These are phyloP conservation scores for Geranium incanum DNA, from an alignment of 441 rosid genomes.

Conservation along the genomic window DNA sequence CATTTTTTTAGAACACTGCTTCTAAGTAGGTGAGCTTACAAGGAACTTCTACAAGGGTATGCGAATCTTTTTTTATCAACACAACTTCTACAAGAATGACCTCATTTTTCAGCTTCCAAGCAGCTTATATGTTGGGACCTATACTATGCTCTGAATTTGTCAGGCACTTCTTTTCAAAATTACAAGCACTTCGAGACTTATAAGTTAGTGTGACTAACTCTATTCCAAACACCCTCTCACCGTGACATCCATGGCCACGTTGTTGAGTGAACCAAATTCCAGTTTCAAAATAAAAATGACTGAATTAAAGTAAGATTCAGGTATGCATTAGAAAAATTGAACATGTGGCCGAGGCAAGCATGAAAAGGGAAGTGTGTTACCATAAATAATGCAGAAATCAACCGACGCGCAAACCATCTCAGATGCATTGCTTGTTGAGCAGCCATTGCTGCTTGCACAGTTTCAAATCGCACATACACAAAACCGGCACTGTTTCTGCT, in stretches of 20 bases:
- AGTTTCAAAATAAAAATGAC: no score
- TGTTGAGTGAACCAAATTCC: neutral
- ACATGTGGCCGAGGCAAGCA: neutral
- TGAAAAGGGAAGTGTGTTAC: constrained; percentile 17
- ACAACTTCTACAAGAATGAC: neutral
- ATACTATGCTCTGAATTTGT: neutral
- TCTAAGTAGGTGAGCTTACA: no score
- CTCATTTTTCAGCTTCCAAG: neutral
- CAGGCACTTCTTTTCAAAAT: neutral
- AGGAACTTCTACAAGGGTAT: neutral
- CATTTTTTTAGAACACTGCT: no score
- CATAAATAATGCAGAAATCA: constrained; percentile 70
- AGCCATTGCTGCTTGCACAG: constrained; percentile 47
- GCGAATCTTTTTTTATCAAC: no score
- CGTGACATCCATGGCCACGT: neutral
- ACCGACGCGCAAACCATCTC: constrained; percentile 90
- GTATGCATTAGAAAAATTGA: neutral
- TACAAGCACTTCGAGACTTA: neutral
- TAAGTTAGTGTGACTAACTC: neutral
- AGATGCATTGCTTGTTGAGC: constrained; percentile 80
- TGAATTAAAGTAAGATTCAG: no score
- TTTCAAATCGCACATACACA: constrained; percentile 62
- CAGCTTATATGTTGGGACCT: neutral
- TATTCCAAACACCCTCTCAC: neutral
- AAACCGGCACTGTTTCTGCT: constrained; percentile 63